phyloP scores from a whole-genome alignment of 371 early-diverging fungal genomes.

The Mortierella sp. region DNA sequence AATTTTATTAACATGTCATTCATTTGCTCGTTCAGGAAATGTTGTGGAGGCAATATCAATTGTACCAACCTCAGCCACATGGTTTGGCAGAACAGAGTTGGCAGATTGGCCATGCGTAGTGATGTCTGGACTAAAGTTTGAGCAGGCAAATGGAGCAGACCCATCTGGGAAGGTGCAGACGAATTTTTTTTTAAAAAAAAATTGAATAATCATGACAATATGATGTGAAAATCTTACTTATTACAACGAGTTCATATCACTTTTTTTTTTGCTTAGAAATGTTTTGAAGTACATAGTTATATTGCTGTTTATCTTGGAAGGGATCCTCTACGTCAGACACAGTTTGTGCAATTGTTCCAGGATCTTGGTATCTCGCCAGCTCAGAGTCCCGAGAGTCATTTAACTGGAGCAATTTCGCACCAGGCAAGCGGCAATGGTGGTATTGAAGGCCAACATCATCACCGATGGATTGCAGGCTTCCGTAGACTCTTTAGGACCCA shows the following conservation, averaged over 20 bases:
- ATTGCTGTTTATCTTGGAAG: conserved; percentile 49
- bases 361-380: conserved; percentile 45
- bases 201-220: not conserved
- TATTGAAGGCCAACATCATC: conserved; percentile 9
- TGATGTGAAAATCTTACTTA: not conserved
- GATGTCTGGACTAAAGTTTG: conserved; percentile 52
- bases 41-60: conserved; percentile 45
- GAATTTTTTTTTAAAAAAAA: not conserved
- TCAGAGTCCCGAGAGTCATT: conserved; percentile 11
- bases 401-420: not conserved
- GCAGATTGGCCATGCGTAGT: conserved; percentile 57
- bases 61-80: conserved; percentile 45
- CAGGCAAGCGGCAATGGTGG: not conserved
- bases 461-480: conserved; percentile 55
- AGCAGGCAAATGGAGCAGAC: conserved; percentile 42
- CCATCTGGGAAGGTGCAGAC: conserved; percentile 38
- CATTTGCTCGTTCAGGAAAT: conserved; percentile 28
- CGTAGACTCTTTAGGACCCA: conserved; percentile 41
- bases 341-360: conserved; percentile 46
- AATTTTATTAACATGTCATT: not conserved
- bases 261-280: conserved; percentile 26
- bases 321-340: conserved; percentile 40
- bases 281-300: conserved; percentile 41
- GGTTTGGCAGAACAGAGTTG: conserved; percentile 48
- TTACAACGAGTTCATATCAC: no score